Base-by-base conservation (phyloP, 371 early-diverging fungal species). In the Apophysomyces sp. region DNA sequence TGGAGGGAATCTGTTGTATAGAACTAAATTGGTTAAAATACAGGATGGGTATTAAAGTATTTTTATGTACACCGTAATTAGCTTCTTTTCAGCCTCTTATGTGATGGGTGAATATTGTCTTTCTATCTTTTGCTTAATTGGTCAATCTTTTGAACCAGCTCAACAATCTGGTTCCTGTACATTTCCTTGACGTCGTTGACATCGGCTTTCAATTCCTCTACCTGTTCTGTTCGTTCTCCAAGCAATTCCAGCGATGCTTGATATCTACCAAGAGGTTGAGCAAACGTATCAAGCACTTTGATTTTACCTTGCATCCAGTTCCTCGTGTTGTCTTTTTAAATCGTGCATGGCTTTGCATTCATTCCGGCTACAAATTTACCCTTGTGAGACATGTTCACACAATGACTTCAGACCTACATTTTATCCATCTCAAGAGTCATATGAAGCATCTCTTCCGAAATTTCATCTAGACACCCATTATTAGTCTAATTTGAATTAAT, bases 191-290 rank as follows among this genome's bases (percentile, higher is more conserved):
- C 86, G 63, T 96, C 96, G 2, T 64, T 65, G 41, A 96, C 84
- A 70, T 94, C 94, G 2, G 86, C 88, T 62, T 88, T 80, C 15
- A 95, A 73, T 53, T 96, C 97, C 52, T 89, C 82, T 12, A 93
- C 90, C 58, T 87, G 85, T 65, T 96, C 97, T 13, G 94, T 92
- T 64, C 89, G 86, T 69, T 95, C 95, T 13, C 97, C 97, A 37
- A 96, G 71, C 68, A 96, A 70, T 70, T 93, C 95, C 4, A 96
- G 71, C 12, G 91, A 89, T 4, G 92, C 88, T 52, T 83, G 76
- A 63, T 95, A 90, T 55, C 94, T 83, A 61, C 13, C 60, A 61
- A 58, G 26, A 11, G 52, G 12, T 62, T 65, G 29, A 57, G 57
- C n/a, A 63, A 62, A 11, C 62, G 55, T 40, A 53, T 32, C 16